Conservation (phyloP, 2,329 filamentous ascomycete species). For the Colletotrichum sojae region DNA sequence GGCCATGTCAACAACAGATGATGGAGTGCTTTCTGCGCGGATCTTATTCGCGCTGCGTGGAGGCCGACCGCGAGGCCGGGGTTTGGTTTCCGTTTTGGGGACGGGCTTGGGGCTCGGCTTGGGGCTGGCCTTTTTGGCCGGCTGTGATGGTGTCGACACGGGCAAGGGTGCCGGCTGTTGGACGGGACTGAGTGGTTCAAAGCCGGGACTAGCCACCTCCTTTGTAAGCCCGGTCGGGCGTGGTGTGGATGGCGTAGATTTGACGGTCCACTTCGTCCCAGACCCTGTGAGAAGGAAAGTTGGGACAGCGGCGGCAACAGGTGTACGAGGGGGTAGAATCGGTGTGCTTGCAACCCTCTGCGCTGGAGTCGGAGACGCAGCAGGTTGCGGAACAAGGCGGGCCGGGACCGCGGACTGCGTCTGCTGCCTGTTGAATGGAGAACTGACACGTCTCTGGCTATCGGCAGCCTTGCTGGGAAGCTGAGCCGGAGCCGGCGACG, state of each 20-base stretch:
- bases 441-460: conserved; percentile 49
- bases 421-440: conserved; percentile 50
- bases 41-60: conserved; percentile 54
- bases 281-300: conserved; percentile 52
- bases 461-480: conserved; percentile 43
- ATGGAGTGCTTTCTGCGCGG: conserved; percentile 51
- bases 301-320: conserved; percentile 44
- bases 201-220: conserved; percentile 66
- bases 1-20: conserved; percentile 49
- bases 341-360: conserved; percentile 51
- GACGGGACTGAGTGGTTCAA: conserved; percentile 72
- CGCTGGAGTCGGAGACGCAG: conserved; percentile 50
- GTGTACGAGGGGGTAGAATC: conserved; percentile 52
- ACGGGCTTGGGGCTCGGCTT: conserved; percentile 54
- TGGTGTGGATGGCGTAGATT: conserved; percentile 72
- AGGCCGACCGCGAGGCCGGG: conserved; percentile 54
- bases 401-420: conserved; percentile 57
- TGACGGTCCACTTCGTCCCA: conserved; percentile 72
- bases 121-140: conserved; percentile 52
- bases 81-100: conserved; percentile 46
- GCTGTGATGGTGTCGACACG: conserved; percentile 50
- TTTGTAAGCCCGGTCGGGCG: conserved; percentile 47
- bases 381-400: conserved; percentile 57
- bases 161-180: conserved; percentile 55
- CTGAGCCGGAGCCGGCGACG: conserved; percentile 44